phyloP scores from a whole-genome alignment of 768 basidiomycete genomes.

The Mycena rosella region DNA sequence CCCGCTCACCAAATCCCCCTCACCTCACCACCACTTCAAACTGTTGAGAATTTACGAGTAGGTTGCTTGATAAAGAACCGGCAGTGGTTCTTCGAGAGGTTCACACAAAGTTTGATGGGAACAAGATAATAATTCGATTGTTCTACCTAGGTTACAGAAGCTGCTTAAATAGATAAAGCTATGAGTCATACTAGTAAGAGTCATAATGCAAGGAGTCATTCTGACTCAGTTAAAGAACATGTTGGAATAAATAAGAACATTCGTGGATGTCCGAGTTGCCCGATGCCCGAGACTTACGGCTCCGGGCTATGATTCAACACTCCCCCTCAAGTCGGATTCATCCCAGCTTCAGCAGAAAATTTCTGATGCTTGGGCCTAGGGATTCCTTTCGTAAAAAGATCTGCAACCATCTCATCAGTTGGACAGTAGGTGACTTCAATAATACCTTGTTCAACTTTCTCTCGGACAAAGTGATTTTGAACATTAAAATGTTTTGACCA shows the following conservation, averaged over 20 bases:
- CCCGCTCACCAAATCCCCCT: too few relatives aligned
- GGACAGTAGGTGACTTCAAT: slow-evolving; percentile 13
- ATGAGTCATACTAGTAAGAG: too few relatives aligned
- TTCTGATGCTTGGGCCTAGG: slow-evolving; percentile 17
- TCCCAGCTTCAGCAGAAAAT: slow-evolving; percentile 10
- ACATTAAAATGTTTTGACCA: slow-evolving; percentile 21
- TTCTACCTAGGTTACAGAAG: too few relatives aligned
- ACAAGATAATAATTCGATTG: too few relatives aligned
- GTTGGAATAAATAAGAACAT: not conserved
- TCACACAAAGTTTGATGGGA: too few relatives aligned
- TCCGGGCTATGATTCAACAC: slow-evolving; percentile 2
- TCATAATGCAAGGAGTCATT: too few relatives aligned
- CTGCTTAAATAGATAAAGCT: too few relatives aligned
- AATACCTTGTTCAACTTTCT: slow-evolving; percentile 18
- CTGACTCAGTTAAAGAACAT: too few relatives aligned
- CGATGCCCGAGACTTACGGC: not conserved
- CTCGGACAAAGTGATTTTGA: slow-evolving; percentile 22
- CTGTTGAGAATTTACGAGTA: too few relatives aligned
- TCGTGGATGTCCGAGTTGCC: slow-evolving; percentile 1
- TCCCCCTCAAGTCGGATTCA: slow-evolving; percentile 23
- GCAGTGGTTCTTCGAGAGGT: too few relatives aligned
- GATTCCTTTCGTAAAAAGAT: slow-evolving; percentile 13
- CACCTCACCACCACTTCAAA: too few relatives aligned
- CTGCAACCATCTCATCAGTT: slow-evolving; percentile 23
- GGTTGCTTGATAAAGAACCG: too few relatives aligned